Conservation (phyloP, 305 asterid genomes). For the Fraxinus floribunda region DNA sequence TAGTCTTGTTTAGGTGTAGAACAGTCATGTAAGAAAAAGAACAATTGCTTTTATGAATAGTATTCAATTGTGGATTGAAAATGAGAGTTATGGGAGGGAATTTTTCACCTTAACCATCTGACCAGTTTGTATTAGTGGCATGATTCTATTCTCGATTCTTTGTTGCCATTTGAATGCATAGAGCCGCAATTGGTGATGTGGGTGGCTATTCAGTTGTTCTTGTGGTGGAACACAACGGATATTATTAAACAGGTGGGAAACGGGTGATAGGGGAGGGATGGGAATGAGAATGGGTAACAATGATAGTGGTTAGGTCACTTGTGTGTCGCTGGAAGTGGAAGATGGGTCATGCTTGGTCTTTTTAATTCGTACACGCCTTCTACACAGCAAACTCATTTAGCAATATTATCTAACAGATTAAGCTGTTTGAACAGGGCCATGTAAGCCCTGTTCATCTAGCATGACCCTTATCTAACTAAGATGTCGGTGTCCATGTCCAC, state of each 20-base stretch:
- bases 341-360: not conserved
- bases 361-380: not conserved
- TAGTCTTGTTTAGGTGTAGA: conserved; percentile 3
- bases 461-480: not conserved
- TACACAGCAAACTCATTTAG: not conserved
- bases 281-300: not conserved
- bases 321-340: not conserved
- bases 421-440: not conserved
- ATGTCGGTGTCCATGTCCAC: not conserved
- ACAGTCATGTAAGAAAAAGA: not conserved
- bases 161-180: not conserved
- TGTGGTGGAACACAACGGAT: not conserved
- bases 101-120: not conserved
- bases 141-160: not conserved
- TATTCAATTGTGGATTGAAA: conserved; percentile 6
- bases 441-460: not conserved
- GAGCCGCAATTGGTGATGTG: not conserved
- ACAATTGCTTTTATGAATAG: not conserved
- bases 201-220: not conserved
- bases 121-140: not conserved
- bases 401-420: not conserved
- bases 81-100: not conserved
- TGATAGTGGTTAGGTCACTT: not conserved
- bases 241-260: not conserved
- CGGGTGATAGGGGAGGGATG: not conserved